Percentiles rank a stretch among this genome's conserved stretches.
phyloP scores from a whole-genome alignment of 345 rosid genomes.

The Erucastrum elatum region DNA sequence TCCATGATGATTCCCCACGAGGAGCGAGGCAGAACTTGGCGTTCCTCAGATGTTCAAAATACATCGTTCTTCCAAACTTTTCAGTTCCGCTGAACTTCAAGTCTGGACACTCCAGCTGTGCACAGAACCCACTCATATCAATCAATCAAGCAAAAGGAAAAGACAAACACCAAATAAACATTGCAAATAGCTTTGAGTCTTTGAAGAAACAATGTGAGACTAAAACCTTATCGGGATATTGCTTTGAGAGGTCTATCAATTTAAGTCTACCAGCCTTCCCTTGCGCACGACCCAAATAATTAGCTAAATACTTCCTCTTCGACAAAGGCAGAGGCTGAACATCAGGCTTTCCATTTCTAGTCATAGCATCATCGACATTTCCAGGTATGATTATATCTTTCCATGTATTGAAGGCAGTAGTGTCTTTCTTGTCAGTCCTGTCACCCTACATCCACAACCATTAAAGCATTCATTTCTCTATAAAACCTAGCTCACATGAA shows the following conservation, averaged over 20 bases:
- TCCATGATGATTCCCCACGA: slow-evolving; percentile 98
- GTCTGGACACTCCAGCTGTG: slow-evolving; percentile 95
- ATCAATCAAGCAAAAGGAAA: not conserved
- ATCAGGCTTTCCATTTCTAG: slow-evolving; percentile 46
- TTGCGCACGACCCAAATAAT: slow-evolving; percentile 93
- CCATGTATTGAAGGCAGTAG: slow-evolving; percentile 93
- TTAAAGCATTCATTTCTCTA: slow-evolving; percentile 3
- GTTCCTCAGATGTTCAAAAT: slow-evolving; percentile 84
- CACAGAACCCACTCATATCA: slow-evolving; percentile 7
- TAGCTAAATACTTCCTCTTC: slow-evolving; percentile 78
- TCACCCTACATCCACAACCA: slow-evolving; percentile 63
- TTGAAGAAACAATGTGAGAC: slow-evolving; percentile 3
- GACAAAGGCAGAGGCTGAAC: slow-evolving; percentile 79
- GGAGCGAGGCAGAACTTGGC: slow-evolving; percentile 98
- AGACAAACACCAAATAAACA: slow-evolving; percentile 6
- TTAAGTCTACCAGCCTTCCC: slow-evolving; percentile 82
- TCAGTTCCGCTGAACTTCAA: slow-evolving; percentile 90
- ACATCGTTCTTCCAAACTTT: slow-evolving; percentile 76
- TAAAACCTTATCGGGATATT: slow-evolving; percentile 82
- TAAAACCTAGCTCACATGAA: not conserved
- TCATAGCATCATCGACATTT: slow-evolving; percentile 89
- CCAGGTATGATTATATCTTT: slow-evolving; percentile 97
- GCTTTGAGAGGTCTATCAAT: slow-evolving; percentile 78
- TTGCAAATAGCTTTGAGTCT: not conserved
- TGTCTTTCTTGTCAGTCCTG: slow-evolving; percentile 88